Percentiles rank a stretch among this genome's conserved stretches.
These are phyloP conservation scores for Paraconiothyrium brasiliense DNA, from an alignment of 2,329 filamentous ascomycete species.

Conservation along the genomic window DNA sequence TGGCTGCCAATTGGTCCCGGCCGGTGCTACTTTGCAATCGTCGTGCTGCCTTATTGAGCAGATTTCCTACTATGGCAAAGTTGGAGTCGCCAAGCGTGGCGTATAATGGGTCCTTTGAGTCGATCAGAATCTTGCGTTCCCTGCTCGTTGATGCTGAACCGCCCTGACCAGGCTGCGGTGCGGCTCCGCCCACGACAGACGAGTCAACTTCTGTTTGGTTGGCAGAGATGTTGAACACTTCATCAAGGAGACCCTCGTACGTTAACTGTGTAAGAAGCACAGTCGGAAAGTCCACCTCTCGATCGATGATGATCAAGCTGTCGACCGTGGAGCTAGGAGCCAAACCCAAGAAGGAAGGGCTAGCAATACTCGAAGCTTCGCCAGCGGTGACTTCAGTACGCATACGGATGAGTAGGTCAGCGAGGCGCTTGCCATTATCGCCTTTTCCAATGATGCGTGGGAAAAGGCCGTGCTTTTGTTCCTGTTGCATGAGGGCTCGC, in stretches of 20 bases:
- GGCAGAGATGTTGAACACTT: slow-evolving; percentile 89
- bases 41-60: slow-evolving; percentile 90
- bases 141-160: slow-evolving; percentile 60
- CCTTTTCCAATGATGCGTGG: slow-evolving; percentile 95
- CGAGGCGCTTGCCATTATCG: slow-evolving; percentile 88
- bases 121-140: slow-evolving; percentile 88
- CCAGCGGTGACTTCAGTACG: slow-evolving; percentile 86
- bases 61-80: slow-evolving; percentile 89
- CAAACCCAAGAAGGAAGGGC: slow-evolving; percentile 68
- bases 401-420: slow-evolving; percentile 89
- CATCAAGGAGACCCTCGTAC: slow-evolving; percentile 95
- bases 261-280: slow-evolving; percentile 93
- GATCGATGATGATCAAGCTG: slow-evolving; percentile 92
- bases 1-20: slow-evolving; percentile 78
- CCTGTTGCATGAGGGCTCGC: slow-evolving; percentile 91
- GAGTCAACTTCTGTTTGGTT: slow-evolving; percentile 94
- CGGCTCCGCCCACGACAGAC: slow-evolving; percentile 81
- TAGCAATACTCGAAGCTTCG: slow-evolving; percentile 70
- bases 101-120: slow-evolving; percentile 89
- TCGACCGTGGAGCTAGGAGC: slow-evolving; percentile 89
- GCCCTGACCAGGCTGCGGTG: slow-evolving; percentile 65
- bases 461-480: slow-evolving; percentile 91
- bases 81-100: slow-evolving; percentile 89
- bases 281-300: slow-evolving; percentile 93
- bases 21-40: slow-evolving; percentile 89